A percentile compares a stretch with the other conserved stretches of the same genome.
Evolutionary conservation across 345 rosid species (phyloP).

Genomic region (Moricandia moricandioides): DNA sequence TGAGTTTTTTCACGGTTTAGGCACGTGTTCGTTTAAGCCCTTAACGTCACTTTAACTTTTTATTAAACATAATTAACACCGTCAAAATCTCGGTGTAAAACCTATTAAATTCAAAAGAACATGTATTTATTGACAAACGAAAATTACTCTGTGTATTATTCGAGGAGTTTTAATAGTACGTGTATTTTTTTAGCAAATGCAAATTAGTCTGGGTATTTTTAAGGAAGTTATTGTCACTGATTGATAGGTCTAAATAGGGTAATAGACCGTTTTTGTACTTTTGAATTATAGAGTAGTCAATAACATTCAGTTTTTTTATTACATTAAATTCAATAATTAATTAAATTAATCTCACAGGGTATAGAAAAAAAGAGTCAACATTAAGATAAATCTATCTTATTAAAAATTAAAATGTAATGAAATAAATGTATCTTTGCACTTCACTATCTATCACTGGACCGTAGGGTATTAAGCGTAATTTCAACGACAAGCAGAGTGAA

Average conservation of each 20-base stretch:
- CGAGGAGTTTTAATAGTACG: too few species aligned
- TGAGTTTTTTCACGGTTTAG: too few species aligned
- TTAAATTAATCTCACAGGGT: neutral
- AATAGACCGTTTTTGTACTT: constrained; percentile 11
- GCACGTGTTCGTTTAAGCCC: too few species aligned
- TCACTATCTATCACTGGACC: neutral
- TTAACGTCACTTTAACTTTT: too few species aligned
- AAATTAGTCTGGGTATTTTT: too few species aligned
- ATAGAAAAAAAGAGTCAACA: neutral
- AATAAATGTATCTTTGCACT: neutral
- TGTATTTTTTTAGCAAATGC: too few species aligned
- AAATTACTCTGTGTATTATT: too few species aligned
- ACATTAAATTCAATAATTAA: neutral
- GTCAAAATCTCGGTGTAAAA: too few species aligned
- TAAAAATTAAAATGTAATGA: neutral
- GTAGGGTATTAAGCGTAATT: neutral
- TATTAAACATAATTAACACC: too few species aligned
- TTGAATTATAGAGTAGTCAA: neutral
- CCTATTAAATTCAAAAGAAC: too few species aligned
- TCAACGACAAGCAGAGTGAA: neutral
- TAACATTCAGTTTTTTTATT: neutral
- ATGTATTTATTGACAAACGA: too few species aligned
- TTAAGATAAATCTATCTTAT: neutral
- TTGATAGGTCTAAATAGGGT: constrained; percentile 14
- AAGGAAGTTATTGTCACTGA: constrained; percentile 12